Conservation (phyloP, 495 filamentous ascomycete genomes). For the Neurospora pannonica region DNA sequence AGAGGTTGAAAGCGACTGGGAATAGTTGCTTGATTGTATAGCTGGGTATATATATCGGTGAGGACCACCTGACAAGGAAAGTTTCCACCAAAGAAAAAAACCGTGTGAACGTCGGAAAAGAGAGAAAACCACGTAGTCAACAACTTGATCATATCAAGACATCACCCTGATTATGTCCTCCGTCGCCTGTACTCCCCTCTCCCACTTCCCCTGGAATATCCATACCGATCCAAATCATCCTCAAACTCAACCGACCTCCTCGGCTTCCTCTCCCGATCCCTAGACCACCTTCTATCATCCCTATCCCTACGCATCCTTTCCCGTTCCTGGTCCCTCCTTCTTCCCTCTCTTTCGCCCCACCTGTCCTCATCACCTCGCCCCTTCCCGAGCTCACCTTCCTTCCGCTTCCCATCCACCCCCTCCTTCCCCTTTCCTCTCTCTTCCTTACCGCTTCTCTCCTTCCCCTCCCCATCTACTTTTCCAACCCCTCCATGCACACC, state of each 20-base stretch:
- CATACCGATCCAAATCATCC: not conserved
- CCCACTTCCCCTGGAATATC: not conserved
- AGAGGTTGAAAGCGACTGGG: conserved; percentile 20
- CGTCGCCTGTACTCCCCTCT: not conserved
- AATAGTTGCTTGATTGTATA: conserved; percentile 35
- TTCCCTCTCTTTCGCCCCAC: not conserved
- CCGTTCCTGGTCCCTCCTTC: not conserved
- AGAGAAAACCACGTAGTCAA: not conserved
- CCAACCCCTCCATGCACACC: not conserved
- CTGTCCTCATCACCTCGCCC: not conserved
- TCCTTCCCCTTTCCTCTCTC: not conserved
- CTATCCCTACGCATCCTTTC: not conserved
- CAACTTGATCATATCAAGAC: not conserved
- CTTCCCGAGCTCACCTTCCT: not conserved
- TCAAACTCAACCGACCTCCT: not conserved
- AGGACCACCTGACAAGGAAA: not conserved
- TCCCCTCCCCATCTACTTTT: not conserved
- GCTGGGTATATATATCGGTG: not conserved
- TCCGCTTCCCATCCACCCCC: not conserved
- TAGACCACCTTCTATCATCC: not conserved
- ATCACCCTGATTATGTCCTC: not conserved
- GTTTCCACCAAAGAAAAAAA: not conserved
- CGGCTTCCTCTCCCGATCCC: not conserved
- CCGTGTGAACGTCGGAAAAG: not conserved
- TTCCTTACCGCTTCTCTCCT: not conserved